phyloP scores from a whole-genome alignment of 1,284 basidiomycete species.

The Papiliotrema terrestris region DNA sequence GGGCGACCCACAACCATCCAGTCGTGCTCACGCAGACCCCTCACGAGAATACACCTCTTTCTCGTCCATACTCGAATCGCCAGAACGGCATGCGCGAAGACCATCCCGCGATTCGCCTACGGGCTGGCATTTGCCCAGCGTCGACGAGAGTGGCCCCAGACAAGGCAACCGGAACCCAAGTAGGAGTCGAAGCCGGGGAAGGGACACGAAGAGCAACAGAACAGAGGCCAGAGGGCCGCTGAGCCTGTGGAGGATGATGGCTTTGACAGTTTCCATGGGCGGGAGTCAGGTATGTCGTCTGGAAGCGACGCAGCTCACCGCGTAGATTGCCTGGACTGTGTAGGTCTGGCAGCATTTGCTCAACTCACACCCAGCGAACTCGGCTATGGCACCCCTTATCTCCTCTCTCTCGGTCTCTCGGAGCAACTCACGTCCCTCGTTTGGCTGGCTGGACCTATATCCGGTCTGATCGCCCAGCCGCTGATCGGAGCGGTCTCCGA shows the following conservation, averaged over 20 bases:
- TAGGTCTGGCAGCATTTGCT: constrained; percentile 3
- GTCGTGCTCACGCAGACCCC: background rate
- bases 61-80: constrained; percentile 25
- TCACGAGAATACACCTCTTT: constrained; percentile 36
- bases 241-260: constrained; percentile 48
- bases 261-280: constrained; percentile 55
- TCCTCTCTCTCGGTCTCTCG: constrained; percentile 81
- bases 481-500: constrained; percentile 94
- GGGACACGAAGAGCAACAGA: constrained; percentile 6
- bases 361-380: constrained; percentile 30
- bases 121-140: constrained; percentile 3
- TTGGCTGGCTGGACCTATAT: constrained; percentile 86
- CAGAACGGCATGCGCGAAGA: background rate
- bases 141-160: constrained; percentile 2
- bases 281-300: constrained; percentile 66
- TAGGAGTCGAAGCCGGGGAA: constrained; percentile 12
- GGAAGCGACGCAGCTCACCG: background rate
- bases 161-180: background rate
- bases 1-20: no score
- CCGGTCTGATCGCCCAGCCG: constrained; percentile 89
- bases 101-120: background rate
- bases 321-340: constrained; percentile 43
- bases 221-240: constrained; percentile 29
- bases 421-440: constrained; percentile 89
- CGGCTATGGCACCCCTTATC: constrained; percentile 91